These are phyloP conservation scores for Chaetoceros muelleri DNA, from an alignment of 108 stramenopile genomes.

Conservation along the genomic window DNA sequence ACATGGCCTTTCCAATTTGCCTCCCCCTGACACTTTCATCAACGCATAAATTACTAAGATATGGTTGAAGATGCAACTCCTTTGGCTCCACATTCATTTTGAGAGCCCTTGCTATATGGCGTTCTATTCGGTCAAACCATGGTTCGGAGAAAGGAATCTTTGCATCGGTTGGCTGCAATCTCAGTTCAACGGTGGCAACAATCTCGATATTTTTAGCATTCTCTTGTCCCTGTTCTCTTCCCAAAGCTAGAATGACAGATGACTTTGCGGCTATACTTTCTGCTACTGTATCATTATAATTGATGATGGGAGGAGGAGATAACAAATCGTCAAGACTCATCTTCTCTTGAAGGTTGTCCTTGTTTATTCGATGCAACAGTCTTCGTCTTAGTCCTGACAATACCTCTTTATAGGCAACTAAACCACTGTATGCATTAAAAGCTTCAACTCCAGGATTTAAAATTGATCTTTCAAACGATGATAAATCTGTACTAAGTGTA, in stretches of 20 bases:
- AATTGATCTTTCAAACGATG: slow-evolving; percentile 44
- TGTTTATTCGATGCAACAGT: slow-evolving; percentile 25
- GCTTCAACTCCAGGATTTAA: slow-evolving; percentile 51
- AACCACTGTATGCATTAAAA: slow-evolving; percentile 54
- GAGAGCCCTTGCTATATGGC: slow-evolving; percentile 33
- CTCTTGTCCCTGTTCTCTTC: slow-evolving; percentile 4
- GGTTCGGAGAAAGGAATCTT: slow-evolving; percentile 80
- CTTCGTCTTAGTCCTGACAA: slow-evolving; percentile 51
- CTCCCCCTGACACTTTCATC: slow-evolving; percentile 40
- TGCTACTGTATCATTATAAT: slow-evolving; percentile 1
- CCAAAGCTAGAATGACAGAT: slow-evolving; percentile 58
- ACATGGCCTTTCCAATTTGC: slow-evolving; percentile 56
- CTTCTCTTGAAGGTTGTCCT: slow-evolving; percentile 18
- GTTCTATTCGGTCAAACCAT: slow-evolving; percentile 64
- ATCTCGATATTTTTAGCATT: slow-evolving; percentile 31
- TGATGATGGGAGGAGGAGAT: background rate
- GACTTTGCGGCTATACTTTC: slow-evolving; percentile 37
- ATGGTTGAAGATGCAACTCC: slow-evolving; percentile 43
- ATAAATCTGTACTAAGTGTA: slow-evolving; percentile 42
- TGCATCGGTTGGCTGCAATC: slow-evolving; percentile 73
- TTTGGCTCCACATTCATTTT: slow-evolving; percentile 11
- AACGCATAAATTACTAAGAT: slow-evolving; percentile 76
- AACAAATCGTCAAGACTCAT: slow-evolving; percentile 5
- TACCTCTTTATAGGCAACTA: slow-evolving; percentile 72
- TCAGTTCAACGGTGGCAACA: slow-evolving; percentile 66